Evolutionary conservation across 2,329 filamentous ascomycete species (phyloP), one percentile per base, ranked within the genome.

Genomic region (Fusarium stilboides): DNA sequence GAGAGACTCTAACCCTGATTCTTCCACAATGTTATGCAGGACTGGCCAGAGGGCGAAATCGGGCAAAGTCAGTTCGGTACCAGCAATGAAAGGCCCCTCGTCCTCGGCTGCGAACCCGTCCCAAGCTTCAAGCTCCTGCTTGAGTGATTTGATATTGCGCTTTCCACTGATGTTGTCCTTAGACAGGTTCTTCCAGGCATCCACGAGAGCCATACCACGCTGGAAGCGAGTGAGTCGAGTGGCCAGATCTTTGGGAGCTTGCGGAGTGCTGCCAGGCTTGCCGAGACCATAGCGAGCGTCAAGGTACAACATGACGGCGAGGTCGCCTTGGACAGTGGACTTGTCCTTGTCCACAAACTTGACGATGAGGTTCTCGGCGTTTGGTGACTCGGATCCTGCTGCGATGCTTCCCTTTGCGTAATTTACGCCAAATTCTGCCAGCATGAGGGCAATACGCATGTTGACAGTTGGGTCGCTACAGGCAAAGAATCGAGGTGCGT

Each of bases 11-110:
- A 73, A 42, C 2, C 78, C 80, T 57, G 75, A 75, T 20, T 78
- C 76, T 15, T 76, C 64, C 10, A 81, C 74, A 20, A 88, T 79
- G 33, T 80, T 80, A 59, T 87, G 77, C 61, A 90, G 69, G 15
- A 88, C 80, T 1, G 88, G 87, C 85, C 86, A 89, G 5, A 89
- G 73, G 1, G 85, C 86, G 73, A 84, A 90, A 74, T 90, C 88
- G 0, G 84, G 83, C 3, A 89, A 72, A 3, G 80, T 79, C 1
- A 83, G 70, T 1, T 60, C 66, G 5, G 73, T 58, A 1, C 84
- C 85, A 0, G 84, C 83, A 20, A 88, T 81, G 71, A 83, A 88
- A 14, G 80, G 78, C 4, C 37, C 55, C 8, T 81, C 80, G 8
- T 47, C 15, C 22, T 71, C 74, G 0, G 60, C 58, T 0, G 76